Percentiles rank a stretch among this genome's conserved stretches.
Evolutionary conservation across 78 protist genomes (phyloP).

Genomic region (Planoprotostelium fungivorum): DNA sequence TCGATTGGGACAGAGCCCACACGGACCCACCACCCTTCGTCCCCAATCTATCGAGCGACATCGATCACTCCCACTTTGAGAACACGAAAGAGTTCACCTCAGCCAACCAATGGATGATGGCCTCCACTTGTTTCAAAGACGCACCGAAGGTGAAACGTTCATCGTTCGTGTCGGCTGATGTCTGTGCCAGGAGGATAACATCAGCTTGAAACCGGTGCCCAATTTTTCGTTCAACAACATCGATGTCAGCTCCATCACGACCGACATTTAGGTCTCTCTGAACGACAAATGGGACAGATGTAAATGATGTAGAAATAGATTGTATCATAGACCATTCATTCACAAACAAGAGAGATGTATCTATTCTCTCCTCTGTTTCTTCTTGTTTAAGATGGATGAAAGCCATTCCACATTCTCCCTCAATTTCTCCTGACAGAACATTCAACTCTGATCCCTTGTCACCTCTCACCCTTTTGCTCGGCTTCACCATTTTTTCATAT

Average conservation of each 20-base stretch:
- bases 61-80: neutral
- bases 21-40: neutral
- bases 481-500: too few species aligned
- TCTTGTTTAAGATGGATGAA: too few species aligned
- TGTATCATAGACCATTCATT: too few species aligned
- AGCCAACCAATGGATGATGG: neutral
- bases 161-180: neutral
- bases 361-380: too few species aligned
- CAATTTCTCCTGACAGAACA: too few species aligned
- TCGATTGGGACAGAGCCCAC: neutral
- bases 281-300: too few species aligned
- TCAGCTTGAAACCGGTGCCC: neutral
- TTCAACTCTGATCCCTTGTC: too few species aligned
- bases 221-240: neutral
- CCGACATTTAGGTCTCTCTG: too few species aligned
- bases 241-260: neutral
- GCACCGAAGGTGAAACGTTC: neutral
- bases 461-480: too few species aligned
- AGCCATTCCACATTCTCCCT: too few species aligned
- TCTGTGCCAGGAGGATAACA: neutral
- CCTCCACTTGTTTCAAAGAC: neutral
- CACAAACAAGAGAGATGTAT: too few species aligned
- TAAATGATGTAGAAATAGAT: too few species aligned
- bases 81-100: neutral
- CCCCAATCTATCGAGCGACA: neutral